These are phyloP conservation scores for Xylariales sp. DNA, from an alignment of 2,329 filamentous ascomycete species.

Conservation along the genomic window DNA sequence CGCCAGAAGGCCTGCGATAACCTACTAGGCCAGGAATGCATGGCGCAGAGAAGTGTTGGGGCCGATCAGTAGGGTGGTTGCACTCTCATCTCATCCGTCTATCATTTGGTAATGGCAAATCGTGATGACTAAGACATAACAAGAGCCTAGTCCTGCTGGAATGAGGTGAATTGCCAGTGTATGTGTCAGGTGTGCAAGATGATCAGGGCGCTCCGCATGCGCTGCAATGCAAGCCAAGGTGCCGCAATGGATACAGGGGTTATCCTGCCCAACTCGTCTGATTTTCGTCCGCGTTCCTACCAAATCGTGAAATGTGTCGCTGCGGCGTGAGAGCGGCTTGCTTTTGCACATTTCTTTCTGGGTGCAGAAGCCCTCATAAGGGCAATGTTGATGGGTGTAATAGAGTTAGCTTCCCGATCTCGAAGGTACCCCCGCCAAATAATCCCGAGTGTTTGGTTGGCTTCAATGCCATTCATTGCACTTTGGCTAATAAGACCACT, in stretches of 20 bases:
- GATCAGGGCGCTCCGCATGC: constrained; percentile 10
- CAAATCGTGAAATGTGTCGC: background rate
- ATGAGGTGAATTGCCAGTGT: background rate
- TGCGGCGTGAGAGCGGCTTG: background rate
- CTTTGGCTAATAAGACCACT: background rate
- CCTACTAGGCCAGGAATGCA: background rate
- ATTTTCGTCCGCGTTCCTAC: constrained; percentile 1
- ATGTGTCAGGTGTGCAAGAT: constrained; percentile 7
- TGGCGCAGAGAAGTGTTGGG: background rate
- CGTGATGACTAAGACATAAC: constrained; percentile 4
- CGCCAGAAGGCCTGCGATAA: background rate
- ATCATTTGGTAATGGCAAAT: background rate
- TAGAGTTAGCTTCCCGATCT: background rate
- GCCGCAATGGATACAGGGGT: constrained; percentile 20
- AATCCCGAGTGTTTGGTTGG: background rate
- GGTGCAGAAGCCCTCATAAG: background rate
- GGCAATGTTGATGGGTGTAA: background rate
- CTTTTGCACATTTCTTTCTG: background rate
- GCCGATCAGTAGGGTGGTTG: background rate
- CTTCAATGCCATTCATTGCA: background rate
- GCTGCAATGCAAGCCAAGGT: constrained; percentile 21
- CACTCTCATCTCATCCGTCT: background rate
- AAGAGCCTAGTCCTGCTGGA: background rate
- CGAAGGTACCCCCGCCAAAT: background rate
- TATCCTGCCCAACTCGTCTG: constrained; percentile 16